Percentiles rank a stretch among this genome's conserved stretches.
Evolutionary conservation across 768 basidiomycete species (phyloP).

Genomic region (Boletus vermiculosoides): DNA sequence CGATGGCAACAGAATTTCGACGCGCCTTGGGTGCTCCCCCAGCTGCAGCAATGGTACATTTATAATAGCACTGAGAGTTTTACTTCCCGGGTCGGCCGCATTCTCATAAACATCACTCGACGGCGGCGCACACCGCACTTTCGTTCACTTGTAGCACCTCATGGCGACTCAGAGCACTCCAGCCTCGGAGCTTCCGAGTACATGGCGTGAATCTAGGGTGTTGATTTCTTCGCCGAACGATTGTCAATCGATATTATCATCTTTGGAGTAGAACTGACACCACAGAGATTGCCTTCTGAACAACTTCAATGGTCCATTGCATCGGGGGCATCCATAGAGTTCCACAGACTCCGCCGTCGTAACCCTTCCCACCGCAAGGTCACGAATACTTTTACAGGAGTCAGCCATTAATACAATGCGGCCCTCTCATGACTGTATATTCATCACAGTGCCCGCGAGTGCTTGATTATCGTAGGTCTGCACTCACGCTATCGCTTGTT

Average conservation of each 20-base stretch:
- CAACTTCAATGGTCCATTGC: not conserved
- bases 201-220: not conserved
- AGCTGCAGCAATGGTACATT: not conserved
- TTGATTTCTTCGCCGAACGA: not conserved
- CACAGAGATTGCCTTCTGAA: not conserved
- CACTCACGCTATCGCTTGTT: constrained; percentile 3
- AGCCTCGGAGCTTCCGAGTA: not conserved
- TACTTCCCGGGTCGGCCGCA: not conserved
- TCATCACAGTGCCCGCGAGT: not conserved
- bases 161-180: not conserved
- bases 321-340: not conserved
- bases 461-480: not conserved
- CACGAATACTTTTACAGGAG: not conserved
- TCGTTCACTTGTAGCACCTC: not conserved
- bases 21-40: not conserved
- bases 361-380: not conserved
- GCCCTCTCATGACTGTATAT: not conserved
- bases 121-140: not conserved
- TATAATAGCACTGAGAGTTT: not conserved
- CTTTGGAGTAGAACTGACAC: not conserved
- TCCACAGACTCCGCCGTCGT: not conserved
- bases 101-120: not conserved
- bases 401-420: not conserved
- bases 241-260: not conserved
- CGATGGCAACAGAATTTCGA: not conserved